phyloP scores from a whole-genome alignment of 495 filamentous ascomycete genomes.

The Parathielavia appendiculata region DNA sequence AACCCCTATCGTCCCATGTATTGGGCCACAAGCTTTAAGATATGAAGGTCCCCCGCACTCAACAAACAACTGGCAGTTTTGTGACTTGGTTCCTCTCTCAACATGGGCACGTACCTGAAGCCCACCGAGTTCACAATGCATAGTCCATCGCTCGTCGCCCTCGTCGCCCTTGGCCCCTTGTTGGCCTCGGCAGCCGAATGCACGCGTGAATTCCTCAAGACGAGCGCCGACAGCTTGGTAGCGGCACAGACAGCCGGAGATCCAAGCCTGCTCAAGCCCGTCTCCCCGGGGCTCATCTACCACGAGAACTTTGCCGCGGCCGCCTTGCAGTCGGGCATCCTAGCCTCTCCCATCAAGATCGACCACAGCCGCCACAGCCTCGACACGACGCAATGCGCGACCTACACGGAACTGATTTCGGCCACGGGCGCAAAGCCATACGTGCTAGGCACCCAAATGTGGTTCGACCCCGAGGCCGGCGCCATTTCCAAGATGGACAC shows the following conservation, averaged over 20 bases:
- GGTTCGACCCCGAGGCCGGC: conserved; percentile 30
- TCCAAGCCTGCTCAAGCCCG: conserved; percentile 29
- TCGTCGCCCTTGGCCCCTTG: conserved; percentile 4
- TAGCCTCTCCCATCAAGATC: conserved; percentile 40
- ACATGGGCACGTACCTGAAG: background rate
- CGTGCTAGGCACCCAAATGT: conserved; percentile 47
- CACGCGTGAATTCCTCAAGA: conserved; percentile 39
- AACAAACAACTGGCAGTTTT: too few relatives aligned
- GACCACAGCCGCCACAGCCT: conserved; percentile 45
- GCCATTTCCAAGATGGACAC: conserved; percentile 38
- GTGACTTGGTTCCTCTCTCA: background rate
- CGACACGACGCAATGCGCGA: conserved; percentile 48
- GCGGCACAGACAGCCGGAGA: conserved; percentile 41
- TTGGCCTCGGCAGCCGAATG: conserved; percentile 26
- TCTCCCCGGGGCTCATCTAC: conserved; percentile 23
- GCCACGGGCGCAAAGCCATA: conserved; percentile 41
- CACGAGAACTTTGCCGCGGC: conserved; percentile 35
- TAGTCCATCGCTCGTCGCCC: background rate
- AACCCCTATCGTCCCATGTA: too few relatives aligned
- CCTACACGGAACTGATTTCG: conserved; percentile 48
- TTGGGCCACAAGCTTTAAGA: too few relatives aligned
- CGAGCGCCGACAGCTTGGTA: conserved; percentile 39
- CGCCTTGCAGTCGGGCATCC: conserved; percentile 35
- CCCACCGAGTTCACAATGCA: background rate
- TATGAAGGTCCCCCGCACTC: too few relatives aligned